Percentiles rank a stretch among this genome's conserved stretches.
Conservation (phyloP, 148 eudicot species). For the Selenicereus undatus region DNA sequence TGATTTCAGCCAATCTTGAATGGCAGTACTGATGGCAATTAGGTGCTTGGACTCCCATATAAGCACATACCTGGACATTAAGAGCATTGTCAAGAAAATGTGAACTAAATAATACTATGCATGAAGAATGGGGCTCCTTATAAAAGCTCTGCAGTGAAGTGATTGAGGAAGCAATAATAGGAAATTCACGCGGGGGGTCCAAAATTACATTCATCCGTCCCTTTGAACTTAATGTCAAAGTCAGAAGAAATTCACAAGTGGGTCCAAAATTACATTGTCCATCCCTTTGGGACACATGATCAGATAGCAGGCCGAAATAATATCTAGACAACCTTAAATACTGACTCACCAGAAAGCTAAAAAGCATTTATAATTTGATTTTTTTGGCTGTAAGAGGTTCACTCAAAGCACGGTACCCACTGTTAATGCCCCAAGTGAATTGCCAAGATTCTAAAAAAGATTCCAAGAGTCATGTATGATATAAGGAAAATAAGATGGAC, state of each 20-base stretch:
- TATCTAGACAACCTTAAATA: neutral
- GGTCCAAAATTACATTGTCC: no score
- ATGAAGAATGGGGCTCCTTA: neutral
- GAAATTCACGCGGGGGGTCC: neutral
- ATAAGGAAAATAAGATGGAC: no score
- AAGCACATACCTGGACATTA: slow-evolving; percentile 69
- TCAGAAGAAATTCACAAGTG: no score
- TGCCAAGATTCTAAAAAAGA: no score
- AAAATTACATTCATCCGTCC: neutral
- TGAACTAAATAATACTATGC: slow-evolving; percentile 6
- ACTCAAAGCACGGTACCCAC: no score
- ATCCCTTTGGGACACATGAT: neutral
- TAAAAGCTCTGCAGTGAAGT: neutral
- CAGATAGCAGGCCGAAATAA: neutral
- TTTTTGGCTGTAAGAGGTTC: no score
- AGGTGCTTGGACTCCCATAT: slow-evolving; percentile 96
- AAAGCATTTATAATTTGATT: no score
- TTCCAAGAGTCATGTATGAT: no score
- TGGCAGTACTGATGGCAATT: slow-evolving; percentile 94
- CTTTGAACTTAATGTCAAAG: neutral
- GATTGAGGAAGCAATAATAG: neutral
- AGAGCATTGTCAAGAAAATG: slow-evolving; percentile 9
- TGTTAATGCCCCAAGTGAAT: no score
- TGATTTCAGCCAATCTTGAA: slow-evolving; percentile 97
- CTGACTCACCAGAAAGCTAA: neutral